phyloP scores from a whole-genome alignment of 2,329 filamentous ascomycete species.

The Aspergillus chevalieri region DNA sequence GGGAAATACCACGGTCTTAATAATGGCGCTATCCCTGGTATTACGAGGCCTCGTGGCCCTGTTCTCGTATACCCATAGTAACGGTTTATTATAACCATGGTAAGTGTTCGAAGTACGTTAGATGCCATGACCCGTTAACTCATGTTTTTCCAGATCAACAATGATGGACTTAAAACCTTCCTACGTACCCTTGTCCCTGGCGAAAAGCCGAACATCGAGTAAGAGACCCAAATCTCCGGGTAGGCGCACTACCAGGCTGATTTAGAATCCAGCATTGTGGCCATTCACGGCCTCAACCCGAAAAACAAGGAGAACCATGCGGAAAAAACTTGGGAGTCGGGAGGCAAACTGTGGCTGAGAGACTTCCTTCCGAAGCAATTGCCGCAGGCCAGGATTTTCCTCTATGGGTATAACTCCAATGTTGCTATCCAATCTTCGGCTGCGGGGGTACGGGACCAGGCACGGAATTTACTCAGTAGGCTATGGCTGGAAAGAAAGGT shows the following conservation, averaged over 20 bases:
- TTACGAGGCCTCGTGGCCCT: background rate
- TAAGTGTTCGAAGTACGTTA: background rate
- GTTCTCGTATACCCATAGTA: background rate
- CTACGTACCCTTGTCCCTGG: conserved; percentile 7
- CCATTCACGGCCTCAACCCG: conserved; percentile 18
- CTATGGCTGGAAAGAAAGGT: conserved; percentile 11
- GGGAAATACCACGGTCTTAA: background rate
- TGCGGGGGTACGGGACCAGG: conserved; percentile 16
- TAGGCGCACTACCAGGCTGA: background rate
- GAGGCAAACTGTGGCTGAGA: conserved; percentile 12
- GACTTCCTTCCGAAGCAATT: conserved; percentile 18
- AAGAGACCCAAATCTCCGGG: background rate
- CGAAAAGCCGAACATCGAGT: conserved; percentile 7
- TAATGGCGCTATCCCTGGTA: background rate
- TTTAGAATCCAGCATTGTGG: conserved; percentile 13
- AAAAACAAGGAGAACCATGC: conserved; percentile 11
- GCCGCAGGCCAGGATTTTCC: conserved; percentile 16
- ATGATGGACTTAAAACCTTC: background rate
- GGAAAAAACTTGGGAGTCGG: conserved; percentile 14
- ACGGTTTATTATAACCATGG: background rate
- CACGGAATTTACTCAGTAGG: conserved; percentile 12
- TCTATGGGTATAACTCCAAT: conserved; percentile 24
- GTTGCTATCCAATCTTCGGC: conserved; percentile 17
- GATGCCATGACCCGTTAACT: background rate
- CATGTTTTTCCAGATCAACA: background rate